Base-by-base conservation (phyloP, 306 rosid species). In the Mucuna pruriens region DNA sequence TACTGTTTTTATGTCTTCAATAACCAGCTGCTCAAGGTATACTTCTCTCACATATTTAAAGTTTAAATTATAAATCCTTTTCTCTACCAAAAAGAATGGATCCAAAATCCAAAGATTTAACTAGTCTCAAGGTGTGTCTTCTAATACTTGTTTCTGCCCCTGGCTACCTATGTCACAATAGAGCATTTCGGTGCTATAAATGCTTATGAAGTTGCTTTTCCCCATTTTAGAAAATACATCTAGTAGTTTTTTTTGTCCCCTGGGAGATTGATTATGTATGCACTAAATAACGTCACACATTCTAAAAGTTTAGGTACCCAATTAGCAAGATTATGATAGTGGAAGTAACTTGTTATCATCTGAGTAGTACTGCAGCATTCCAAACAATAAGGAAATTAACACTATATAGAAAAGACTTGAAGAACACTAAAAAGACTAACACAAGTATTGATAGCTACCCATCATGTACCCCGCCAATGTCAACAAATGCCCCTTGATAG, bases 401-500 rank as follows among this genome's bases (percentile, higher is more conserved):
- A 72, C 52, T 55, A 12, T 16, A 66, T 64, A 80, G 49, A 80
- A 72, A 23, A 23, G 34, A 26, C 66, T 73, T 54, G 26, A 57
- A 49, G 74, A 81, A 60, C 44, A 49, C 42, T 45, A 64, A 65
- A 79, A 63, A 33, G 25, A 55, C 9, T n/a, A 73, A 64, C 12
- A 74, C 2, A 83, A 42, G 51, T 33, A 73, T 38, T n/a, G 71
- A 73, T 46, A 83, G 51, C 80, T 88, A 93, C 98, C 98, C 99
- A 74, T 95, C 99, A 66, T 95, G 83, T 38, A 93, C 99, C 19
- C 99, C 99, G 13, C 99, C 99, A 71, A 95, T 95, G 90, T 95
- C 97, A 81, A 95, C 91, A 88, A 95, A 95, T 38, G 96, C 99
- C 86, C 99, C 99, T 87, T 93, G 99, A 86, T 95, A 95, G 66